Conservation (phyloP, 306 rosid genomes). For the Rosa lucieae region DNA sequence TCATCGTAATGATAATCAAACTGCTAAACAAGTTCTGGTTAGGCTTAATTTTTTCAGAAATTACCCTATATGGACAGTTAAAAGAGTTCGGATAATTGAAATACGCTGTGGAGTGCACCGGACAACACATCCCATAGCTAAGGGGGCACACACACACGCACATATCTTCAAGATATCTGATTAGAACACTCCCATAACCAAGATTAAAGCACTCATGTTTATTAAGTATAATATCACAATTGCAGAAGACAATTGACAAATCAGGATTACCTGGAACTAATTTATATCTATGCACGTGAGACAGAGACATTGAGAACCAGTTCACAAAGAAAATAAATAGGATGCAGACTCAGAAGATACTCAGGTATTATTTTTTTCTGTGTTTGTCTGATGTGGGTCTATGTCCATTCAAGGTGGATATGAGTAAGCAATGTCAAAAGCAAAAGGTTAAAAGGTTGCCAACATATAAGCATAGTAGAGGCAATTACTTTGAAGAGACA, state of each 20-base stretch:
- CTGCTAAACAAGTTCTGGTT: no score
- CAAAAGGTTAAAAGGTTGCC: background rate
- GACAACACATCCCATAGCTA: no score
- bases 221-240: background rate
- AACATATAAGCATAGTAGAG: background rate
- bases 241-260: background rate
- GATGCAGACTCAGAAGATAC: background rate
- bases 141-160: background rate
- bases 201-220: background rate
- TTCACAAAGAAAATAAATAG: background rate
- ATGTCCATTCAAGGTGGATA: background rate
- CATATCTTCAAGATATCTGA: background rate
- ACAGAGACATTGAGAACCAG: background rate
- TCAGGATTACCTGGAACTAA: background rate
- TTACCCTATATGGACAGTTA: background rate
- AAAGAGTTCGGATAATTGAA: background rate
- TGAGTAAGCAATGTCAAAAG: background rate
- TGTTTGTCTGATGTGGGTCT: background rate
- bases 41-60: no score
- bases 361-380: background rate
- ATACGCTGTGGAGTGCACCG: background rate
- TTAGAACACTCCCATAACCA: background rate
- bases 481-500: slow-evolving; percentile 1
- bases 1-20: background rate
- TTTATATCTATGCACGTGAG: background rate